Base-by-base conservation (phyloP, 306 rosid species). In the Corylus americana region DNA sequence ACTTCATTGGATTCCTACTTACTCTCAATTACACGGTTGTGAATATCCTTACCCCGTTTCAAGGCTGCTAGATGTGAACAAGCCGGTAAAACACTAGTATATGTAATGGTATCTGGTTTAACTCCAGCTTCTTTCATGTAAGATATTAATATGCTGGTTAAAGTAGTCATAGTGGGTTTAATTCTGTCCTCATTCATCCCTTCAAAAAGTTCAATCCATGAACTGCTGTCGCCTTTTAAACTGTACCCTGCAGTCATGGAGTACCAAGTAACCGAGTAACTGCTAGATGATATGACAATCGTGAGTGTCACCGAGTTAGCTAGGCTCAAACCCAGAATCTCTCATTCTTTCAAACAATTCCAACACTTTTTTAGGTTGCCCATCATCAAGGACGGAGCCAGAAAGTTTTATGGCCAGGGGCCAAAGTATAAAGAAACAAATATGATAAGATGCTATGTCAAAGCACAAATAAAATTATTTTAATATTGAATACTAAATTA, bases 31-130 rank as follows among this genome's bases (percentile, higher is more conserved):
- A 93, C 57, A 73, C 80, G 67, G 44, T 76, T 81, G 83, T 90
- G 98, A 86, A 93, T 84, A 74, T 91, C 95, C 83, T 85, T 89
- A 48, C 97, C 97, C 86, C 87, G 89, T 54, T 89, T 92, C 54
- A 93, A 85, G 27, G 95, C 92, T 59, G 97, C 90, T 74, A 91
- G 82, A 51, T 91, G 91, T 22, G 95, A 87, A 83, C 98, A 90
- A 85, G 93, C 93, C 13, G 95, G 76, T 85, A 93, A 85, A 84
- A 83, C 84, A 87, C 88, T 83, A 72, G 97, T 80, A 71, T 86
- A 80, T 70, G 91, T 90, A 75, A 93, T 81, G 73, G 90, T 91
- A 81, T 91, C 97, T 29, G 93, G 95, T 75, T 81, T 85, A 58
- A 87, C 81, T 55, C 70, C 59, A 55, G 79, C 83, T 67, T 86